Conservation (phyloP, 2,329 filamentous ascomycete species). For the Orbilia quercus region DNA sequence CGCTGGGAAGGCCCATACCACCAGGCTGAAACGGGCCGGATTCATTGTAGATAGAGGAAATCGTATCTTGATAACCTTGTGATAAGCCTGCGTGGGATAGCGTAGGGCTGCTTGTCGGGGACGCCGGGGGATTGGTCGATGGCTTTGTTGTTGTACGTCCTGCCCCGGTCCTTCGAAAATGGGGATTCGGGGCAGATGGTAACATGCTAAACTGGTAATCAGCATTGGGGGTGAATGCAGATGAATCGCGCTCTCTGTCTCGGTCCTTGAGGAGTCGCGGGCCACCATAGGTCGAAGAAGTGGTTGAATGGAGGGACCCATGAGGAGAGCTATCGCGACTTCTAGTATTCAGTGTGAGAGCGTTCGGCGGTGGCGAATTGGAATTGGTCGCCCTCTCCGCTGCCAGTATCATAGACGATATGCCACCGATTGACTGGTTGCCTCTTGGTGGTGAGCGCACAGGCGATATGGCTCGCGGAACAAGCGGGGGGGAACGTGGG, state of each 20-base stretch:
- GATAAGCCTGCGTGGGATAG: conserved; percentile 21
- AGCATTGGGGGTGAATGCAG: conserved; percentile 62
- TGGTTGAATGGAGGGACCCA: conserved; percentile 66
- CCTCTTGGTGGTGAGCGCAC: conserved; percentile 60
- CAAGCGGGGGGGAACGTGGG: conserved; percentile 61
- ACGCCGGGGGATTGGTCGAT: conserved; percentile 65
- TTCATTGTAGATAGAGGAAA: conserved; percentile 54
- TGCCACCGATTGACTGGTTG: conserved; percentile 65
- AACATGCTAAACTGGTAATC: conserved; percentile 71
- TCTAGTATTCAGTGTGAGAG: conserved; percentile 39
- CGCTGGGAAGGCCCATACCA: conserved; percentile 54
- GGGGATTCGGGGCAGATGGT: conserved; percentile 66
- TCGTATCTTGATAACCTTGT: conserved; percentile 52
- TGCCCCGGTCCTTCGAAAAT: conserved; percentile 24
- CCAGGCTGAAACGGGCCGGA: conserved; percentile 54
- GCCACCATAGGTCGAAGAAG: conserved; percentile 67
- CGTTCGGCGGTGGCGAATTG: conserved; percentile 36
- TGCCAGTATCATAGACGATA: conserved; percentile 65
- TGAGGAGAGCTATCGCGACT: conserved; percentile 62
- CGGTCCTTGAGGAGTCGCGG: conserved; percentile 63
- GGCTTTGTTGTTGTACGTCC: conserved; percentile 56
- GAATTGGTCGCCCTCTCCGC: conserved; percentile 58
- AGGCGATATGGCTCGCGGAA: conserved; percentile 63
- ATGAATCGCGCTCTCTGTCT: conserved; percentile 61
- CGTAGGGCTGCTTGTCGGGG: conserved; percentile 51